Percentiles rank a stretch among this genome's conserved stretches.
phyloP scores from a whole-genome alignment of 257 asterid genomes.

The Solanum lycopersicoides region DNA sequence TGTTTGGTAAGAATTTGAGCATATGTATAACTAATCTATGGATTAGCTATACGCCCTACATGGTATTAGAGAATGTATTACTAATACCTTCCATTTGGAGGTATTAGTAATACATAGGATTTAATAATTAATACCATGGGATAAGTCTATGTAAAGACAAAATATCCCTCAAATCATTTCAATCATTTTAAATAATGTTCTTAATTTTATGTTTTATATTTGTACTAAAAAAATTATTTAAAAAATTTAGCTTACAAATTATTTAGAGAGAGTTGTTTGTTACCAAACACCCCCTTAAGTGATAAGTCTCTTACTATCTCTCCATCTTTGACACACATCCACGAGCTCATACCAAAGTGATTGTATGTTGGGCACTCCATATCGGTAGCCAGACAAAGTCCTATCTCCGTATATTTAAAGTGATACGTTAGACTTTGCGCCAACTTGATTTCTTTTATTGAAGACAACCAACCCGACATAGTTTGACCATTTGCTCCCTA shows the following conservation, averaged over 20 bases:
- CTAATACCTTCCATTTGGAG: neutral
- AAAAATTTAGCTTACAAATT: neutral
- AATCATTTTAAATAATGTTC: too few relatives aligned
- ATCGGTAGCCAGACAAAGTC: neutral
- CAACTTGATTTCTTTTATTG: neutral
- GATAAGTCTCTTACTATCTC: neutral
- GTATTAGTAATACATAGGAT: neutral
- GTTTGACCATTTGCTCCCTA: neutral
- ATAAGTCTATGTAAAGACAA: neutral
- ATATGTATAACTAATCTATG: neutral
- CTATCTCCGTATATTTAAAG: neutral
- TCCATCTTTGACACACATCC: neutral
- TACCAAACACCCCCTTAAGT: too few relatives aligned
- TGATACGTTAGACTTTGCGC: neutral
- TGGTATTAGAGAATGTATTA: neutral
- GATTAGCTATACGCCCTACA: neutral
- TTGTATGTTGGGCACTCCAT: neutral
- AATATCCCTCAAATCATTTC: neutral
- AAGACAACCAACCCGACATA: neutral
- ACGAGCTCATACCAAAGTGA: neutral
- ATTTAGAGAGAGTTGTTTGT: neutral
- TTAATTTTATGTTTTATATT: neutral
- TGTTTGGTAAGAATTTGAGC: neutral
- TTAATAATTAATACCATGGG: neutral
- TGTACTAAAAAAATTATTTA: neutral